phyloP scores from a whole-genome alignment of 768 basidiomycete species.

The Tremella mesenterica region DNA sequence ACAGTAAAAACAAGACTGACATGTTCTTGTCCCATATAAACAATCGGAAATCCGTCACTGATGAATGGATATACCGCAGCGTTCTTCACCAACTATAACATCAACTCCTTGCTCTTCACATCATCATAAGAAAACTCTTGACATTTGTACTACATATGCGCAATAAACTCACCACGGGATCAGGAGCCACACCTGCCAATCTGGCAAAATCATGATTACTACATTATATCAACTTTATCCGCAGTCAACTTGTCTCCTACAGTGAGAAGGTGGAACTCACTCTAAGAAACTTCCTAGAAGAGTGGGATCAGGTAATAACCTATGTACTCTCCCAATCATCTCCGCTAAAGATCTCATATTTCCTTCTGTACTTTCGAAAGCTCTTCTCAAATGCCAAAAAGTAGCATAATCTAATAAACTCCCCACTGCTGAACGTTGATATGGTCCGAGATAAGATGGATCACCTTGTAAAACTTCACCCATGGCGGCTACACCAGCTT shows the following conservation, averaged over 20 bases:
- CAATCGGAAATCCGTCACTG: constrained; percentile 44
- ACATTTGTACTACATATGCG: no score
- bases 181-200: constrained; percentile 26
- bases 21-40: constrained; percentile 41
- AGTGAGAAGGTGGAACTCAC: no score
- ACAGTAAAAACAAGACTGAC: constrained; percentile 28
- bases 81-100: constrained; percentile 37
- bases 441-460: constrained; percentile 37
- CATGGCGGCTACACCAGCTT: constrained; percentile 74
- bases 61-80: constrained; percentile 44
- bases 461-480: constrained; percentile 58
- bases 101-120: neutral
- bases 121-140: neutral
- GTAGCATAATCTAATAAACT: constrained; percentile 43
- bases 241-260: no score
- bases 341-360: constrained; percentile 27
- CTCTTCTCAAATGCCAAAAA: constrained; percentile 39
- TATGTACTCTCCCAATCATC: constrained; percentile 32
- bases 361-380: constrained; percentile 31
- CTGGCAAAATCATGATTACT: constrained; percentile 43
- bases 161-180: constrained; percentile 23
- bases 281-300: constrained; percentile 41
- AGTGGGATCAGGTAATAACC: constrained; percentile 36
- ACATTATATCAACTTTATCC: neutral
- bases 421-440: constrained; percentile 36